Evolutionary conservation across 305 asterid species (phyloP), one percentile per base, ranked within the genome.

Genomic region (Rubia occidens): DNA sequence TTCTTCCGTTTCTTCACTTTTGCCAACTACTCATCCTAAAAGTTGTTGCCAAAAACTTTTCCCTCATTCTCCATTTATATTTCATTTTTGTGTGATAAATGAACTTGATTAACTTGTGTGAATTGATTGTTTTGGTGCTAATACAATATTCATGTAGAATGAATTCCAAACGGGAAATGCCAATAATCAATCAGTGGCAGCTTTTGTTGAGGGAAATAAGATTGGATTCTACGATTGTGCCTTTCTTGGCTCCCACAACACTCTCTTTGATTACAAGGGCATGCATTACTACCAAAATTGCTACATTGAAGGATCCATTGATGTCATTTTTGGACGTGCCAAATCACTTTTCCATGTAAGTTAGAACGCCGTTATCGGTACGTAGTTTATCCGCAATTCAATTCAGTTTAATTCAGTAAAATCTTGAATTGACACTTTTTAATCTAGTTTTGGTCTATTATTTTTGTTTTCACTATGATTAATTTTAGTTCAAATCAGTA

Each of bases 261-360:
- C 97, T 4, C 89, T 91, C 66, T 86, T 76, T 68, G 97, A 91
- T 79, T 74, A 71, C 8, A 84, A 77, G 76, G 97, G 97, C 76
- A 77, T 86, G 64, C 97, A 91, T 47, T 91, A 89, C 79, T 89
- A 87, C 29, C 86, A 86, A 7, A 78, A 60, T 24, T 89, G 96
- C 74, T 87, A 87, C 77, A 73, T 91, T 44, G 94, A 89, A 56
- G 97, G 97, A 62, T 83, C 97, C 18, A 51, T 86, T 1, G 97
- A 91, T 60, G 68, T 89, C 85, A 84, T 91, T 6, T 91, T 85
- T 62, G 97, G 96, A 18, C 89, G 77, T 10, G 97, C 87, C 8
- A 89, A 81, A 66, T 82, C 97, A 49, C 63, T 89, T 29, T 89
- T 85, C 60, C 83, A 87, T 63, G 96, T 89, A 68, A 77, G 85